phyloP scores from a whole-genome alignment of 495 filamentous ascomycete genomes.

The Penicillium antarcticum region DNA sequence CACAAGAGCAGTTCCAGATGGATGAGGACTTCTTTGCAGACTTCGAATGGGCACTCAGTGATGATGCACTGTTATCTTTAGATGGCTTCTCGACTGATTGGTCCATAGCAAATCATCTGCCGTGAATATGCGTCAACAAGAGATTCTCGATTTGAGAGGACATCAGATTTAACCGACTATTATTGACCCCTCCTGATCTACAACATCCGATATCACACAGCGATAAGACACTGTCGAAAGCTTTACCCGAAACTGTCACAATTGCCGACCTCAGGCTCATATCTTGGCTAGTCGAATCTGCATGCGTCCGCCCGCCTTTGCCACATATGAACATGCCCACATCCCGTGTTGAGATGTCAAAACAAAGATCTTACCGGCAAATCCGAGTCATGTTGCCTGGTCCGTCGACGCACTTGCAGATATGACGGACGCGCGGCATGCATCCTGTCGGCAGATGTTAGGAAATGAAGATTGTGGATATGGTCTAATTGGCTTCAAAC shows the following conservation, averaged over 20 bases:
- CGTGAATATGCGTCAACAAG: neutral
- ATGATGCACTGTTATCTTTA: conserved; percentile 27
- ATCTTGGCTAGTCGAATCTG: neutral
- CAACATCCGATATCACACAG: too few species aligned
- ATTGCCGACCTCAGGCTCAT: neutral
- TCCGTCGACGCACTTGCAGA: neutral
- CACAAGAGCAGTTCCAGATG: conserved; percentile 25
- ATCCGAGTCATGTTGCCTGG: neutral
- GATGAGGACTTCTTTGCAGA: conserved; percentile 39
- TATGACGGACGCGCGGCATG: neutral
- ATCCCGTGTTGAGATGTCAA: neutral
- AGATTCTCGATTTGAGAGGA: neutral
- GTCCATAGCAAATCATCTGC: conserved; percentile 15
- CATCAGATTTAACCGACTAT: neutral
- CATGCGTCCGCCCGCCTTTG: neutral
- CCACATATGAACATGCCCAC: neutral
- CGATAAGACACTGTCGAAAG: too few species aligned
- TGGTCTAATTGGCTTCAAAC: too few species aligned
- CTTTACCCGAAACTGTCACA: neutral
- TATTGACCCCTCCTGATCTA: neutral
- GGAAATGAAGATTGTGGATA: too few species aligned
- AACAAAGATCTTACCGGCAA: conserved; percentile 1
- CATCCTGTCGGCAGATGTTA: neutral
- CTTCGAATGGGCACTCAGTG: conserved; percentile 39
- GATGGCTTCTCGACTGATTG: conserved; percentile 20